A percentile compares a stretch with the other conserved stretches of the same genome.
phyloP scores from a whole-genome alignment of 495 filamentous ascomycete species.

The Chaetomium tenue region DNA sequence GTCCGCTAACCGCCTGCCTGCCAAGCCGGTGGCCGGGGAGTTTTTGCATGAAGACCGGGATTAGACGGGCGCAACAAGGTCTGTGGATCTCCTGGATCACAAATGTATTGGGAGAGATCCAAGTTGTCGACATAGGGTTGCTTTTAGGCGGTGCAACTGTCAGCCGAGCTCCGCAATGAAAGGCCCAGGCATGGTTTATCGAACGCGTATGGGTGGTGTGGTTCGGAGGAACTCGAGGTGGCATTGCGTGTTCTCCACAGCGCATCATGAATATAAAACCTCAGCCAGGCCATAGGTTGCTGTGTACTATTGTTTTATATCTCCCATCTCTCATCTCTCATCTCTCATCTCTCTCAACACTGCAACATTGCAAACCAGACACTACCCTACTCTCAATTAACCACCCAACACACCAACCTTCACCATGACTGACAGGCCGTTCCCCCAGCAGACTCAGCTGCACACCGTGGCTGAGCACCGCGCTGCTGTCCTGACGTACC shows the following conservation, averaged over 20 bases:
- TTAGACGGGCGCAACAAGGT: background rate
- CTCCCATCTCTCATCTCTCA: background rate
- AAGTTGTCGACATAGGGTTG: no score
- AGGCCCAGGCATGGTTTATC: no score
- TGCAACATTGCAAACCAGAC: background rate
- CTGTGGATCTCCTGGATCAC: no score
- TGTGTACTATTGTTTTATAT: background rate
- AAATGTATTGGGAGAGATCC: no score
- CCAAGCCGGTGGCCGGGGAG: background rate
- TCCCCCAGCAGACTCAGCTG: constrained; percentile 18
- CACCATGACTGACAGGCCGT: constrained; percentile 15
- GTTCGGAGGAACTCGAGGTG: background rate
- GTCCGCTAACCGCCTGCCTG: background rate
- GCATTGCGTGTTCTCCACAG: background rate
- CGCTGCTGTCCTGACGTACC: constrained; percentile 22
- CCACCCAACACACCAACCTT: background rate
- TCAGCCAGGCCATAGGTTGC: background rate
- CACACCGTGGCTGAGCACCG: constrained; percentile 18
- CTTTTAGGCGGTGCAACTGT: no score
- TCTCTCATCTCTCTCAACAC: background rate
- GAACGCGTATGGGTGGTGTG: no score
- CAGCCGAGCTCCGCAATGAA: no score
- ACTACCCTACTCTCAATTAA: background rate
- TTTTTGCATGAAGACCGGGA: background rate
- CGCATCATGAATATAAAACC: background rate